phyloP scores from a whole-genome alignment of 2,329 filamentous ascomycete species.

The Iodosphaeria phyllophila region DNA sequence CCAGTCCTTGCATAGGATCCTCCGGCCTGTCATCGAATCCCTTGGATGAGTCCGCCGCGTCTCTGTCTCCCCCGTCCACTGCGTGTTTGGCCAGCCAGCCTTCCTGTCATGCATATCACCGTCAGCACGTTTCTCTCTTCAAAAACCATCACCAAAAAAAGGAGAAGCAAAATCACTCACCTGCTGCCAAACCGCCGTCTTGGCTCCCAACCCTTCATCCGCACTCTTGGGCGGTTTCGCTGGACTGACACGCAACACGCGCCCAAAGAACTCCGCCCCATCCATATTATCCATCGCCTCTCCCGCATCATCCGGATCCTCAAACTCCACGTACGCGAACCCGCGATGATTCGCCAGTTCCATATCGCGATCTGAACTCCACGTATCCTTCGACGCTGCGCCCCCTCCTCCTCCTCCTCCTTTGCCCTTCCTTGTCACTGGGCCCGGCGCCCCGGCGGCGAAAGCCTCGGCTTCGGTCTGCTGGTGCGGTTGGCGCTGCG shows the following conservation, averaged over 20 bases:
- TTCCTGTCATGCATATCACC: conserved; percentile 40
- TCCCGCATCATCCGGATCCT: conserved; percentile 65
- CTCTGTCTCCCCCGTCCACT: conserved; percentile 59
- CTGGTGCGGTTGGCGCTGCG: conserved; percentile 52
- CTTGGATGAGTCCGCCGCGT: conserved; percentile 35
- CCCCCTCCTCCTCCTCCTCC: no score
- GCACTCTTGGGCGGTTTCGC: conserved; percentile 84
- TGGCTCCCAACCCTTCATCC: conserved; percentile 76
- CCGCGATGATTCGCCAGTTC: no score
- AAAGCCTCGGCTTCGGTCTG: no score
- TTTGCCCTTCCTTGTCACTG: no score
- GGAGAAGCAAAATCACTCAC: conserved; percentile 28
- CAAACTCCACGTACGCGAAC: conserved; percentile 93
- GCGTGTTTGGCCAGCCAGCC: conserved; percentile 82
- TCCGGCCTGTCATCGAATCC: conserved; percentile 35
- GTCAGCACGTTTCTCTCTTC: conserved; percentile 1
- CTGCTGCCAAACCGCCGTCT: conserved; percentile 94
- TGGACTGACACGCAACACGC: conserved; percentile 76
- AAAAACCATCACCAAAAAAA: conserved; percentile 1
- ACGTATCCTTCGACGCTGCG: no score
- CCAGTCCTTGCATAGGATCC: conserved; percentile 91
- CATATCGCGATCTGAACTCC: no score
- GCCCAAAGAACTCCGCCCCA: conserved; percentile 83
- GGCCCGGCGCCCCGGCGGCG: no score
- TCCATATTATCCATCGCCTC: conserved; percentile 99